Conservation (phyloP, 2,329 filamentous ascomycete species). For the Trichoderma hamatum region DNA sequence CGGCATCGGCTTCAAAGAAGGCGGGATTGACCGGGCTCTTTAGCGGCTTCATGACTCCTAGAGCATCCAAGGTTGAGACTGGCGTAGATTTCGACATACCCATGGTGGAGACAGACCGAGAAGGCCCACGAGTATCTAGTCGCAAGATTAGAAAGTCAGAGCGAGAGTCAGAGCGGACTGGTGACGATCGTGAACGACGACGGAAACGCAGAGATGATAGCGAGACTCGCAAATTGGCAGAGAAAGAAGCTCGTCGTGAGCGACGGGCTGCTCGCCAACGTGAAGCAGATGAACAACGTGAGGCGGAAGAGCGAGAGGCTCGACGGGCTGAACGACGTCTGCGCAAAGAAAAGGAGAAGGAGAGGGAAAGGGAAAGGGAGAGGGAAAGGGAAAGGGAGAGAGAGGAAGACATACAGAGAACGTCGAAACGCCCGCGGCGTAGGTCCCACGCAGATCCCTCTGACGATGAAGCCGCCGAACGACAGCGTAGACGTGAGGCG, state of each 20-base stretch:
- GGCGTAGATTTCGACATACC: constrained; percentile 53
- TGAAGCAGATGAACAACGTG: constrained; percentile 55
- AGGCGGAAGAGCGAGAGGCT: constrained; percentile 52
- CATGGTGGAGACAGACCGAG: constrained; percentile 59
- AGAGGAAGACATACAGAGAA: constrained; percentile 50
- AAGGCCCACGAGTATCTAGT: constrained; percentile 61
- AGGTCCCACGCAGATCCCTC: constrained; percentile 48
- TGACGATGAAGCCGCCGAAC: constrained; percentile 57
- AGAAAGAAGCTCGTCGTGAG: constrained; percentile 62
- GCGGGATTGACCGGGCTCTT: constrained; percentile 64
- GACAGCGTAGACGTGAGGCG: constrained; percentile 57
- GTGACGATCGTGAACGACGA: constrained; percentile 60
- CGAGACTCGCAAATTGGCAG: constrained; percentile 55
- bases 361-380: constrained; percentile 49
- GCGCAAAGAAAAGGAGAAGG: constrained; percentile 52
- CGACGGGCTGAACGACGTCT: constrained; percentile 54
- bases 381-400: constrained; percentile 43
- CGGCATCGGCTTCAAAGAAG: constrained; percentile 50
- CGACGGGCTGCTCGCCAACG: constrained; percentile 52
- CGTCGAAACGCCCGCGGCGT: constrained; percentile 54
- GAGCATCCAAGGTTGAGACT: constrained; percentile 50
- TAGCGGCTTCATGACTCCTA: constrained; percentile 58
- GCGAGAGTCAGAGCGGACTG: constrained; percentile 50
- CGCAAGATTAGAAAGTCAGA: constrained; percentile 63
- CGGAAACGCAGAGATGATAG: constrained; percentile 60